Evolutionary conservation across 1,139 yeast genomes (phyloP), one percentile per base, ranked within the genome.

Genomic region (Yamadazyma blattariae): DNA sequence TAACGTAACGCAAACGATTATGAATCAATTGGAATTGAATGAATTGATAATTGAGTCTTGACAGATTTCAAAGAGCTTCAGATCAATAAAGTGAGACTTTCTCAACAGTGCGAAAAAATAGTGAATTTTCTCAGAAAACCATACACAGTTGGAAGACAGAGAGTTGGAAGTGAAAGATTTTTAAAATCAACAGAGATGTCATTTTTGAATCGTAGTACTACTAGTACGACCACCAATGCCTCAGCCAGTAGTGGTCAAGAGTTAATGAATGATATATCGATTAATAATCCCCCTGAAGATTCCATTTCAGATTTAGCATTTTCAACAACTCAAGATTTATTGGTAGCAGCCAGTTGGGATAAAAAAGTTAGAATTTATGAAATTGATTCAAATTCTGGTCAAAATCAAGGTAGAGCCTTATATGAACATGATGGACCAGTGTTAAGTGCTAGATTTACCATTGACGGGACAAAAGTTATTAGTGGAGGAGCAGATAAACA

Each of bases 401-500:
- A 74, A 44, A 77, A 82, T 36, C 94, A 86, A 51, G 97, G 97
- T 7, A 67, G 96, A 36, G 96, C 97, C 1, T 59, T 90, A 54
- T 90, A 75, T 56, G 96, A 88, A 52, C 97, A 92, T 54, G 86
- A 82, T 22, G 97, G 78, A 0, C 97, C 98, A 0, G 96, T 86
- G 5, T 67, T 94, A 36, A 67, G 85, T 9, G 79, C 90, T 2
- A 73, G 87, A 48, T 94, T 96, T 90, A 76, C 92, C 17, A 46
- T 56, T 5, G 98, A 94, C 54, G 98, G 98, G 14, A 70, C 92
- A 12, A 82, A 89, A 52, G 86, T 92, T 7, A 79, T 86, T 25
- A 80, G 92, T 45, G 98, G 97, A 39, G 97, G 97, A 29, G 85
- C 89, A 39, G 99, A 94, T 61, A 89, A 89, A 53, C 87, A 82